These are phyloP conservation scores for Alternaria viburni DNA, from an alignment of 2,329 filamentous ascomycete genomes.

Conservation along the genomic window DNA sequence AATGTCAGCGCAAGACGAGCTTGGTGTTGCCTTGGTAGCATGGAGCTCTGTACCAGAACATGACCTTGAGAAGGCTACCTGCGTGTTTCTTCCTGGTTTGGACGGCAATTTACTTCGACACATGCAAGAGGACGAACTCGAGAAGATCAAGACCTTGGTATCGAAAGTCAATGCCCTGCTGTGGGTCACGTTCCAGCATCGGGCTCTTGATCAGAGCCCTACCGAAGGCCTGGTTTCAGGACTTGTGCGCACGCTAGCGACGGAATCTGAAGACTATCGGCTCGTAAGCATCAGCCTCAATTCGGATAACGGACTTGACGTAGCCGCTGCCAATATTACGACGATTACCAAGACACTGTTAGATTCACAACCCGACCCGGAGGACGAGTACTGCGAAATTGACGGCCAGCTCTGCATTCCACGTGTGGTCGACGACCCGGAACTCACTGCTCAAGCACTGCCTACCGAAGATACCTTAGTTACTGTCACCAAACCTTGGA, in stretches of 20 bases:
- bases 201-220: neutral
- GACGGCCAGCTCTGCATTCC: conserved; percentile 7
- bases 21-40: neutral
- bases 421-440: conserved; percentile 13
- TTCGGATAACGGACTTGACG: neutral
- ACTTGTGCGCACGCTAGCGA: conserved; percentile 16
- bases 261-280: conserved; percentile 14
- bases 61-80: conserved; percentile 4
- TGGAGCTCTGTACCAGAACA: conserved; percentile 1
- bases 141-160: conserved; percentile 10
- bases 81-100: conserved; percentile 12
- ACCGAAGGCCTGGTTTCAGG: conserved; percentile 14
- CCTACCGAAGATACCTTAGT: neutral
- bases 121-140: conserved; percentile 7
- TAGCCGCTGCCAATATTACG: neutral
- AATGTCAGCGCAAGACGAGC: neutral
- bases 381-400: conserved; percentile 19
- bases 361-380: neutral
- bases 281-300: conserved; percentile 13
- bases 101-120: conserved; percentile 8
- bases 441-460: conserved; percentile 1
- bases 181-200: conserved; percentile 7
- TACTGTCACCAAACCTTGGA: conserved; percentile 23
- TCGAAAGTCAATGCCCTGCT: conserved; percentile 1
- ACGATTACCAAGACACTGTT: conserved; percentile 1